Evolutionary conservation across 2,329 filamentous ascomycete species (phyloP), one percentile per base, ranked within the genome.

Genomic region (Sporothrix humicola): DNA sequence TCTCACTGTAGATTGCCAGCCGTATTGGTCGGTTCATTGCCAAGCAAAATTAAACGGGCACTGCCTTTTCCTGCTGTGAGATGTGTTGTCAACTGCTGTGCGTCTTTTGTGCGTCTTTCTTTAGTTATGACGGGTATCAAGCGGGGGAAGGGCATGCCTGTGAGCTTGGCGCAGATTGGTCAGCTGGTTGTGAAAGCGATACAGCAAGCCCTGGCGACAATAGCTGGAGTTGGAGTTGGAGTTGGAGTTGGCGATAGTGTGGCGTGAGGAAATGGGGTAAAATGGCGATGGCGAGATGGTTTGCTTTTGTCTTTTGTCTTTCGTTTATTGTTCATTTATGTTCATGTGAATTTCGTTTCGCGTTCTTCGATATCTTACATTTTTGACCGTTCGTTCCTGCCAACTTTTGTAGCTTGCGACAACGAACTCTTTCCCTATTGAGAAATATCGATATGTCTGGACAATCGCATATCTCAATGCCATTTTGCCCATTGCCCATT

Each of bases 121-220:
- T 12, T 23, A 26, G 6, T 54, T 54, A 20, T 12, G 23, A 58
- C 56, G 37, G 59, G 2, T 65, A 37, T 37, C 31, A 6, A 37
- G 31, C 31, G 2, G 52, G 12, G n/a, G n/a, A 56, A 12, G 52
- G 31, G 31, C 31, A 48, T 48, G 42, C n/a, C 42, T 46, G n/a
- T 65, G 61, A n/a, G 61, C 61, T 65, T 65, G 61, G 42, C 42
- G 12, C 1, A 3, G 61, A 66, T 17, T 66, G 61, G 59, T 26
- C 20, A 48, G 9, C 26, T 26, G n/a, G 26, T 48, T 63, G 23
- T 26, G 23, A 1, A 37, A 37, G 4, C 31, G 4, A 37, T 37
- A 37, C 31, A 37, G 31, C 31, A 37, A 6, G 31, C 31, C 4
- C 31, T 37, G 31, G 31, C 4, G 31, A 7, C 3, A 37, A 37